Conservation (phyloP, 2,329 filamentous ascomycete species). For the Shiraia sp. region DNA sequence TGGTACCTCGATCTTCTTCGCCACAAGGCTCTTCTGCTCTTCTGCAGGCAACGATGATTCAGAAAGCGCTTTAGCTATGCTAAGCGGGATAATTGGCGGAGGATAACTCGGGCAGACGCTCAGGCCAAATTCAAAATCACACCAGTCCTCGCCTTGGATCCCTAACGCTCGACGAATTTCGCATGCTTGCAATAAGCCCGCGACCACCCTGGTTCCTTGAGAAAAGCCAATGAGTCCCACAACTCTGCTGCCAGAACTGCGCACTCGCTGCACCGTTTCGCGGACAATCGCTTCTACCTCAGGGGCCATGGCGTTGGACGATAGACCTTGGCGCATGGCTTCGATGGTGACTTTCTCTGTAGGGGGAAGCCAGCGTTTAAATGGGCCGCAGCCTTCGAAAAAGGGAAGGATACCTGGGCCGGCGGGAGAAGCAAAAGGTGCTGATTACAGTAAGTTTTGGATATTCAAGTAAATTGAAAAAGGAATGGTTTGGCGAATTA, state of each 20-base stretch:
- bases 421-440: slow-evolving; percentile 36
- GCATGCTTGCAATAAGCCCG: slow-evolving; percentile 31
- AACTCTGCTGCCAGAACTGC: slow-evolving; percentile 22
- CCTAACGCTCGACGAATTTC: slow-evolving; percentile 21
- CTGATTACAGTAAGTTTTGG: slow-evolving; percentile 16
- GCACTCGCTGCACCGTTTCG: slow-evolving; percentile 15
- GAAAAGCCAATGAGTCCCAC: slow-evolving; percentile 38
- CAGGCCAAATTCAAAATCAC: slow-evolving; percentile 26
- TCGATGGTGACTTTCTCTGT: slow-evolving; percentile 19
- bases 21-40: slow-evolving; percentile 12
- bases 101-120: slow-evolving; percentile 33
- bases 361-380: slow-evolving; percentile 35
- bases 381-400: slow-evolving; percentile 45
- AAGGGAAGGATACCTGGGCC: slow-evolving; percentile 44
- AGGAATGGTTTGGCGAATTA: slow-evolving; percentile 6
- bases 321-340: slow-evolving; percentile 18
- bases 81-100: slow-evolving; percentile 31
- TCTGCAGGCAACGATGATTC: slow-evolving; percentile 2
- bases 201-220: slow-evolving; percentile 41
- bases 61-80: slow-evolving; percentile 8
- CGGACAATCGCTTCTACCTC: slow-evolving; percentile 29
- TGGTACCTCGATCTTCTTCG: slow-evolving; percentile 28
- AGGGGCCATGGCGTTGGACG: slow-evolving; percentile 12
- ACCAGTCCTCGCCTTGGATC: slow-evolving; percentile 9
- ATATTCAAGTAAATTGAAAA: not conserved